A percentile compares a stretch with the other conserved stretches of the same genome.
phyloP scores from a whole-genome alignment of 2,329 filamentous ascomycete species.

The Penicillium sp. region DNA sequence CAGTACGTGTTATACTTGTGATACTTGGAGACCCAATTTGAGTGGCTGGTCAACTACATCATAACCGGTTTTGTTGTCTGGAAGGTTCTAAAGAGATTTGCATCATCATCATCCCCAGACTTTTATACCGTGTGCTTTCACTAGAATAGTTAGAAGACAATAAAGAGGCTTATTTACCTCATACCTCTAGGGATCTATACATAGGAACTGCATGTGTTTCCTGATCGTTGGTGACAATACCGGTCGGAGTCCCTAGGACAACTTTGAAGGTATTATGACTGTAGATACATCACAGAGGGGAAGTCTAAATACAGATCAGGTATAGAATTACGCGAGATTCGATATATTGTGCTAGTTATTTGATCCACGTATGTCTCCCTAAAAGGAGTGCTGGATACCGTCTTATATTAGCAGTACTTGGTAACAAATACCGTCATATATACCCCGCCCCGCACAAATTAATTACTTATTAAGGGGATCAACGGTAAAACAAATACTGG shows the following conservation, averaged over 20 bases:
- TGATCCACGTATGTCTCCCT: not conserved
- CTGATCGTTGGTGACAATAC: not conserved
- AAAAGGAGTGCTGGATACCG: not conserved
- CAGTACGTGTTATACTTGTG: not conserved
- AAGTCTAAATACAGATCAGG: not conserved
- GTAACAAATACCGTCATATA: conserved; percentile 5
- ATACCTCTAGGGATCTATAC: not conserved
- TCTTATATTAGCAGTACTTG: not conserved
- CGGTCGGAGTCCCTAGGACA: not conserved
- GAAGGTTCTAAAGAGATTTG: conserved; percentile 3
- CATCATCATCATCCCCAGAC: not conserved
- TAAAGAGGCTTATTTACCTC: not conserved
- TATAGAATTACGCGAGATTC: not conserved
- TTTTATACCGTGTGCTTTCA: not conserved
- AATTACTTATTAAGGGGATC: conserved; percentile 5
- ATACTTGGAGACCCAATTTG: not conserved
- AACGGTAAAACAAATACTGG: conserved; percentile 8
- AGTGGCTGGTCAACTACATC: conserved; percentile 2
- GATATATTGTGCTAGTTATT: not conserved
- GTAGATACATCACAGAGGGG: not conserved
- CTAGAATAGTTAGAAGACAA: not conserved
- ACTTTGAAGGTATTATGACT: too few species aligned
- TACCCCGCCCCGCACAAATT: conserved; percentile 7
- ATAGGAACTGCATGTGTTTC: not conserved
- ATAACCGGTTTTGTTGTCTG: not conserved